Conservation (phyloP, 1,139 yeast species). For the Debaryomyces udenii region DNA sequence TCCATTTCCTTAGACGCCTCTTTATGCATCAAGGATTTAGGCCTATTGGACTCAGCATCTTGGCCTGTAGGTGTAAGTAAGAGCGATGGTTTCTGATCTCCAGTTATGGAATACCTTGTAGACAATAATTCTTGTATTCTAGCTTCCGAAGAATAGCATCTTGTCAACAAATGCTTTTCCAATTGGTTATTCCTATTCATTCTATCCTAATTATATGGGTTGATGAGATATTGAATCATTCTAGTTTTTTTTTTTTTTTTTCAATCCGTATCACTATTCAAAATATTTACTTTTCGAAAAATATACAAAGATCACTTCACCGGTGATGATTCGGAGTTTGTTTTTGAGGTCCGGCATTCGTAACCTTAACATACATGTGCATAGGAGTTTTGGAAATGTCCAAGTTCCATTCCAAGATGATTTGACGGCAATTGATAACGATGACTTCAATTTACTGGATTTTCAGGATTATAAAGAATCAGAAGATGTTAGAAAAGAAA, state of each 20-base stretch:
- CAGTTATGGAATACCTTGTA: constrained; percentile 57
- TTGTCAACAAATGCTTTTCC: constrained; percentile 55
- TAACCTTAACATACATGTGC: not conserved
- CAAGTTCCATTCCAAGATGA: constrained; percentile 47
- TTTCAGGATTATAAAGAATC: constrained; percentile 44
- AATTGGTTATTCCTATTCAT: constrained; percentile 44
- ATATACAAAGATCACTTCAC: too few relatives aligned
- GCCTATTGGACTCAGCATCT: constrained; percentile 19
- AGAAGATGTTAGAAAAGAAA: constrained; percentile 22
- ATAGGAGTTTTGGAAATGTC: constrained; percentile 17
- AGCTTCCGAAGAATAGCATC: constrained; percentile 48
- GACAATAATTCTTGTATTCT: constrained; percentile 53
- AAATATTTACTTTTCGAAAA: not conserved
- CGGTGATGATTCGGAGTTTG: too few relatives aligned
- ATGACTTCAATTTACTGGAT: constrained; percentile 42
- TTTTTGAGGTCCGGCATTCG: too few relatives aligned
- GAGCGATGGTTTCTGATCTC: constrained; percentile 62
- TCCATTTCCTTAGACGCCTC: constrained; percentile 14
- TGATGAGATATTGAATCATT: not conserved
- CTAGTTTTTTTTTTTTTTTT: constrained; percentile 1
- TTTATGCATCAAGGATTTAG: constrained; percentile 23
- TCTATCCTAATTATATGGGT: not conserved
- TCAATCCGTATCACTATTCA: constrained; percentile 1
- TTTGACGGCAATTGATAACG: constrained; percentile 35
- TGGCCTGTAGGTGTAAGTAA: constrained; percentile 48